Evolutionary conservation across 768 basidiomycete genomes (phyloP).

Genomic region (Butyriboletus loyo): DNA sequence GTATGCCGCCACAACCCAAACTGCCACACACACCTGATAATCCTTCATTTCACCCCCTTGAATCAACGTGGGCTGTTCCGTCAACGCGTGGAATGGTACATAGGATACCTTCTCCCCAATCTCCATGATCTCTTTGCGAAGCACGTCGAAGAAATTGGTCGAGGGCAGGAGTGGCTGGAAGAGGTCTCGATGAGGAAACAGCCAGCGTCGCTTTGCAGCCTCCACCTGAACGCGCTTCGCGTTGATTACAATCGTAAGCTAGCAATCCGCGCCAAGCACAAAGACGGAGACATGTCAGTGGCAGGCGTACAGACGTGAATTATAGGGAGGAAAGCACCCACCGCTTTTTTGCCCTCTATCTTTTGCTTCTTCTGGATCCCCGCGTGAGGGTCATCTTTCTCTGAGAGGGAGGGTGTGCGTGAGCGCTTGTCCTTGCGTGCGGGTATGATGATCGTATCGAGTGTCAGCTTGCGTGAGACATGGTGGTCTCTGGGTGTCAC

Average conservation of each 20-base stretch:
- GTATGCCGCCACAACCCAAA: background rate
- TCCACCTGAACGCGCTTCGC: conserved; percentile 39
- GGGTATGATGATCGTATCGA: conserved; percentile 13
- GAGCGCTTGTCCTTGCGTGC: conserved; percentile 16
- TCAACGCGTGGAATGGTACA: conserved; percentile 38
- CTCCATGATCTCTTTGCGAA: conserved; percentile 33
- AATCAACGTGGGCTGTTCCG: conserved; percentile 49
- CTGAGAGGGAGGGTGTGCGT: conserved; percentile 8
- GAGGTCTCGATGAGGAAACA: conserved; percentile 41
- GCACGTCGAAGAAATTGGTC: conserved; percentile 37
- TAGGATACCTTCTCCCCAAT: conserved; percentile 26
- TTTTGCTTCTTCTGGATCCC: conserved; percentile 30
- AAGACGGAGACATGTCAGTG: background rate
- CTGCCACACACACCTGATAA: conserved; percentile 50
- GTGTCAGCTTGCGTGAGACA: background rate
- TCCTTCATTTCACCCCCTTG: conserved; percentile 63
- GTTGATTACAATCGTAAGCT: conserved; percentile 43
- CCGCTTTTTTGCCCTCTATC: conserved; percentile 40
- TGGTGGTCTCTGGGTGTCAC: conserved; percentile 20
- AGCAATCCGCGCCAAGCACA: background rate
- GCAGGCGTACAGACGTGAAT: background rate
- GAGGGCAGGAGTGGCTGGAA: conserved; percentile 48
- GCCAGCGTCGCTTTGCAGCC: conserved; percentile 43
- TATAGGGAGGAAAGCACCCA: conserved; percentile 16
- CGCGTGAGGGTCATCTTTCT: background rate